phyloP scores from a whole-genome alignment of 768 basidiomycete species.

The Lactarius quietus region DNA sequence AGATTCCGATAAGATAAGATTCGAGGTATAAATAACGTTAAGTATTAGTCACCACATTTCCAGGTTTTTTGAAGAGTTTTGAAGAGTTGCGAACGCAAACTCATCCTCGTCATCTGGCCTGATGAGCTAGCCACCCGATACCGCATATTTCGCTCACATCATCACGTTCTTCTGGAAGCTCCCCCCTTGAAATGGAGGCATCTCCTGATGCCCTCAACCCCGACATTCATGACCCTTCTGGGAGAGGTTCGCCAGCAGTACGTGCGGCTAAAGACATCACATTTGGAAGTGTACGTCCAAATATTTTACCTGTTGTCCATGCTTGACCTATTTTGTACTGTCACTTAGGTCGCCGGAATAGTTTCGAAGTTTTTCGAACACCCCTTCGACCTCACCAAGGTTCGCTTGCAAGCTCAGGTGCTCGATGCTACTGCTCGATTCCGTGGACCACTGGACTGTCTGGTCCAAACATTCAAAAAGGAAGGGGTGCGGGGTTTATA shows the following conservation, averaged over 20 bases:
- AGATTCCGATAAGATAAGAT: conserved; percentile 9
- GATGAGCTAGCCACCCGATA: background rate
- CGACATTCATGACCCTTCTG: conserved; percentile 10
- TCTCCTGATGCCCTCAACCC: conserved; percentile 25
- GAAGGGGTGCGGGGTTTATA: conserved; percentile 88
- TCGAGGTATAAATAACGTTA: background rate
- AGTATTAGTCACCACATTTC: background rate
- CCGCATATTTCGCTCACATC: background rate
- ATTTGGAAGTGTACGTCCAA: conserved; percentile 30
- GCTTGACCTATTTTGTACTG: background rate
- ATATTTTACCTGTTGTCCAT: background rate
- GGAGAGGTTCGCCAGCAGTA: conserved; percentile 22
- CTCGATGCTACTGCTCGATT: conserved; percentile 68
- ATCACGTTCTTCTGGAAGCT: background rate
- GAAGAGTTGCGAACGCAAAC: background rate
- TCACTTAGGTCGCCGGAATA: conserved; percentile 73
- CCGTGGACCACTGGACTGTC: conserved; percentile 84
- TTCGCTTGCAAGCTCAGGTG: conserved; percentile 88
- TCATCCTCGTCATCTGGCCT: background rate
- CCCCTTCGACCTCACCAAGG: conserved; percentile 94
- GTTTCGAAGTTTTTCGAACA: conserved; percentile 87
- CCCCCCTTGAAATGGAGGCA: conserved; percentile 25
- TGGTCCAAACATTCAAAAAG: conserved; percentile 70
- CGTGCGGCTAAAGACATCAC: conserved; percentile 31
- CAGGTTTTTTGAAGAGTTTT: background rate